Evolutionary conservation across 371 early-diverging fungal genomes (phyloP).

Genomic region (Lichtheimia ramosa): DNA sequence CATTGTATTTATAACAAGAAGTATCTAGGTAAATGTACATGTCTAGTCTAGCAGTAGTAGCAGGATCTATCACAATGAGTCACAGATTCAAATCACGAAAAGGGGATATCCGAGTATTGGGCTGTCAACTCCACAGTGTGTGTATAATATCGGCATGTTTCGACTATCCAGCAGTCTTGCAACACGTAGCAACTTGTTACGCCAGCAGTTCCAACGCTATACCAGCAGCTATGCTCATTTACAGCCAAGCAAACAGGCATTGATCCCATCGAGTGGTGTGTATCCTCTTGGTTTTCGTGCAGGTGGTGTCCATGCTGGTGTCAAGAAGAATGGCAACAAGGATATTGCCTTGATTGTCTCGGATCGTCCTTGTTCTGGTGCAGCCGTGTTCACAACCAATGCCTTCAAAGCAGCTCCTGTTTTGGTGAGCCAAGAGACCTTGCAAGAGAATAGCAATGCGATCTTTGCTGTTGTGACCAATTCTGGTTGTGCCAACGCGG

Average conservation of each 20-base stretch:
- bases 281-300: slow-evolving; percentile 87
- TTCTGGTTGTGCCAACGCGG: slow-evolving; percentile 96
- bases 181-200: neutral
- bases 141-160: neutral
- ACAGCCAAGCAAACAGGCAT: slow-evolving; percentile 38
- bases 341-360: slow-evolving; percentile 87
- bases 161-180: neutral
- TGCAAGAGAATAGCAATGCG: slow-evolving; percentile 51
- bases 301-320: slow-evolving; percentile 71
- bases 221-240: slow-evolving; percentile 30
- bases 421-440: slow-evolving; percentile 63
- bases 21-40: no score
- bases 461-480: slow-evolving; percentile 81
- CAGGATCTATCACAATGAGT: no score
- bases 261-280: slow-evolving; percentile 51
- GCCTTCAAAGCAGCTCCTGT: slow-evolving; percentile 94
- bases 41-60: no score
- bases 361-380: slow-evolving; percentile 71
- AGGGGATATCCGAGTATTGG: no score
- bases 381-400: slow-evolving; percentile 93
- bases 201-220: slow-evolving; percentile 1
- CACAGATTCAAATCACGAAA: no score
- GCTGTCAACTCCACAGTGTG: no score
- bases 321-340: slow-evolving; percentile 78
- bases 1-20: no score